A percentile compares a stretch with the other conserved stretches of the same genome.
These are phyloP conservation scores for Penicillium manginii DNA, from an alignment of 495 filamentous ascomycete genomes.

Conservation along the genomic window DNA sequence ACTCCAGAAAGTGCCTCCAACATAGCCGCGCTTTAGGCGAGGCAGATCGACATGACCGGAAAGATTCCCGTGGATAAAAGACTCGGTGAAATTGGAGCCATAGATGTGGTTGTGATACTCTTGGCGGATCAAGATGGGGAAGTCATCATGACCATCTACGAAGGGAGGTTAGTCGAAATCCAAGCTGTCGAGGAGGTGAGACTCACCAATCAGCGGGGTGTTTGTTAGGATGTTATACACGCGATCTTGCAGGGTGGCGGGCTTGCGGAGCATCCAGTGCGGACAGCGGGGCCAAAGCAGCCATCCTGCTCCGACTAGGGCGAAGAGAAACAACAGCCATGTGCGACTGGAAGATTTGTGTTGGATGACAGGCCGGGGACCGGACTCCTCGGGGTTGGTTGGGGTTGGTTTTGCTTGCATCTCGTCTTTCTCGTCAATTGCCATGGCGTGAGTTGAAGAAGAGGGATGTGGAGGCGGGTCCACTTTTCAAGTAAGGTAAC, in stretches of 20 bases:
- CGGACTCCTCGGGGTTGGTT: neutral
- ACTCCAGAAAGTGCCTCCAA: conserved; percentile 85
- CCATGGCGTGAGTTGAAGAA: neutral
- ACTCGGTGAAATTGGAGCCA: conserved; percentile 66
- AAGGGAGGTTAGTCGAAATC: conserved; percentile 61
- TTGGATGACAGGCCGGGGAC: neutral
- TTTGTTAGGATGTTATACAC: conserved; percentile 60
- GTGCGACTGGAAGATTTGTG: neutral
- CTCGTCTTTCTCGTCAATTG: neutral
- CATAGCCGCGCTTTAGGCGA: conserved; percentile 51
- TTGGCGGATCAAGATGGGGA: conserved; percentile 73
- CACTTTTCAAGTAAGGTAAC: neutral
- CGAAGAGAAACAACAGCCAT: conserved; percentile 19
- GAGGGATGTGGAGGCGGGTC: neutral
- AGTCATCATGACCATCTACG: conserved; percentile 92
- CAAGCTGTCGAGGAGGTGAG: conserved; percentile 12
- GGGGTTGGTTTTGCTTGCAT: neutral
- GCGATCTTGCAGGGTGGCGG: conserved; percentile 59
- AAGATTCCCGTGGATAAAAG: conserved; percentile 69
- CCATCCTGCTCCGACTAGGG: conserved; percentile 20
- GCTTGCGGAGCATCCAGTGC: conserved; percentile 14
- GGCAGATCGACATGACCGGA: conserved; percentile 79
- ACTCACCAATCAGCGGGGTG: conserved; percentile 1
- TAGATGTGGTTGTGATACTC: conserved; percentile 80
- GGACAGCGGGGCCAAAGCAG: conserved; percentile 18